phyloP scores from a whole-genome alignment of 1,139 yeast genomes.

The Zygotorulaspora mrakii region DNA sequence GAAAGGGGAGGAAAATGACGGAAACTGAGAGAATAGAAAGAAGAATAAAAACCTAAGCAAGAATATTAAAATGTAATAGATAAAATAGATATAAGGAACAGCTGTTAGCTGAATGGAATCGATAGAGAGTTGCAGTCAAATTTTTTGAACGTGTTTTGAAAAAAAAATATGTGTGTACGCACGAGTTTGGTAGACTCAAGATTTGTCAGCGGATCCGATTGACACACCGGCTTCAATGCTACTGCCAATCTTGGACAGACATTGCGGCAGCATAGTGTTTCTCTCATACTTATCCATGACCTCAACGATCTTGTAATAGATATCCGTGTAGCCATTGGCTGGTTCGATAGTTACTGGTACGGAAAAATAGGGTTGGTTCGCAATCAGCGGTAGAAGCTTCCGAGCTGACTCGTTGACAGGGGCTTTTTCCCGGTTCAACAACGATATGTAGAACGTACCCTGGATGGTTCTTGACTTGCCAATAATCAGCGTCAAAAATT shows the following conservation, averaged over 20 bases:
- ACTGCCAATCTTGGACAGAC: slow-evolving; percentile 24
- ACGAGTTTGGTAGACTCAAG: no score
- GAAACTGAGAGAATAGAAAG: no score
- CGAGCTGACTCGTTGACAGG: slow-evolving; percentile 39
- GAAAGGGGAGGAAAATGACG: no score
- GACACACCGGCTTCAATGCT: slow-evolving; percentile 23
- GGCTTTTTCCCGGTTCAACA: slow-evolving; percentile 30
- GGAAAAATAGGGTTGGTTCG: slow-evolving; percentile 57
- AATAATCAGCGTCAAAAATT: slow-evolving; percentile 52
- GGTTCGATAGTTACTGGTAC: slow-evolving; percentile 57
- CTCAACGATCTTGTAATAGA: slow-evolving; percentile 50
- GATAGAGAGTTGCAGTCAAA: no score
- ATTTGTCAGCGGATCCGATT: slow-evolving; percentile 3
- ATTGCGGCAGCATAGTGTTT: slow-evolving; percentile 26
- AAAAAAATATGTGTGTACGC: no score
- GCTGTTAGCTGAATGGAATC: no score
- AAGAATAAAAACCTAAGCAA: no score
- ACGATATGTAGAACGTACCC: slow-evolving; percentile 27
- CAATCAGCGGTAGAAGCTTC: slow-evolving; percentile 22
- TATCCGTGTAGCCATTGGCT: slow-evolving; percentile 51
- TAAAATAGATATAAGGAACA: no score
- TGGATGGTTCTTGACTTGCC: slow-evolving; percentile 20
- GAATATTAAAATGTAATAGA: no score
- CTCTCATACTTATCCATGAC: slow-evolving; percentile 52
- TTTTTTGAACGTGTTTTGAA: no score